phyloP scores from a whole-genome alignment of 352 stramenopile genomes.

The Phytopythium aichiense region DNA sequence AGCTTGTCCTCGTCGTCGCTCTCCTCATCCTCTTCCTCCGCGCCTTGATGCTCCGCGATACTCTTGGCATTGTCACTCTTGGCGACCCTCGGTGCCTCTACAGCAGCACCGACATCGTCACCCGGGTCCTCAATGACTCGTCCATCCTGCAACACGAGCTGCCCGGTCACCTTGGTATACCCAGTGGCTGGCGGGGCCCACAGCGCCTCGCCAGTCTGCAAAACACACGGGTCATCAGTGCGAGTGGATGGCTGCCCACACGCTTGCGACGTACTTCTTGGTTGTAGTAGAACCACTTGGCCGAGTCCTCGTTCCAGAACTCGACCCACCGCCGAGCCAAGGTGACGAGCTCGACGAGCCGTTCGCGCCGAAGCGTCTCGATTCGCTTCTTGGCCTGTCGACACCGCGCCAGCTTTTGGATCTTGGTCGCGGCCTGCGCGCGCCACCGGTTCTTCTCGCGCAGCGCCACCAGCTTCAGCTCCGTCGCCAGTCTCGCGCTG shows the following conservation, averaged over 20 bases:
- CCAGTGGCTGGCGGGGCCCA: slow-evolving; percentile 63
- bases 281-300: slow-evolving; percentile 81
- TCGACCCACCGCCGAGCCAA: slow-evolving; percentile 57
- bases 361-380: slow-evolving; percentile 22
- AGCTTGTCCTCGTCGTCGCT: slow-evolving; percentile 58
- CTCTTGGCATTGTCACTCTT: not conserved
- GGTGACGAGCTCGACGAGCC: slow-evolving; percentile 32
- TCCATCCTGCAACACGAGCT: slow-evolving; percentile 66
- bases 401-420: slow-evolving; percentile 53
- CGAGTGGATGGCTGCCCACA: not conserved
- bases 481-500: slow-evolving; percentile 54
- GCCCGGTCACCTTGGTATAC: slow-evolving; percentile 66
- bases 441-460: slow-evolving; percentile 53
- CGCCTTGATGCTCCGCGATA: not conserved
- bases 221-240: slow-evolving; percentile 8
- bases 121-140: slow-evolving; percentile 53
- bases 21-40: slow-evolving; percentile 18
- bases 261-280: slow-evolving; percentile 25
- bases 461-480: slow-evolving; percentile 61
- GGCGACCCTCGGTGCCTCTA: not conserved
- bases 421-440: slow-evolving; percentile 51
- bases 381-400: slow-evolving; percentile 43
- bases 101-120: slow-evolving; percentile 25
- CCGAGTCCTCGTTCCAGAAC: slow-evolving; percentile 73
- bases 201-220: slow-evolving; percentile 58